These are phyloP conservation scores for Fusarium vanettenii DNA, from an alignment of 2,329 filamentous ascomycete genomes.

Conservation along the genomic window DNA sequence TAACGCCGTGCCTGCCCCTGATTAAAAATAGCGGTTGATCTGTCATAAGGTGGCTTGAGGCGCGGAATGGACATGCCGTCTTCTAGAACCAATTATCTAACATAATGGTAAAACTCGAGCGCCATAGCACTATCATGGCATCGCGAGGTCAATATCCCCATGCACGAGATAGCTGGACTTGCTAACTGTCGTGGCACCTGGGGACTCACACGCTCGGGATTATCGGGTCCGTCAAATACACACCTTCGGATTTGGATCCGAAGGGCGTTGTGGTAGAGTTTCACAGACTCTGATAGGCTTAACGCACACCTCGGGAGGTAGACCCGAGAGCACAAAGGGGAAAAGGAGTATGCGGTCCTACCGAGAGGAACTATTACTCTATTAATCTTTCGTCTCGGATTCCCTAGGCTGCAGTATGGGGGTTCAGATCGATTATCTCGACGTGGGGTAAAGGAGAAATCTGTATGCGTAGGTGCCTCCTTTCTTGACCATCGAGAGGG, in stretches of 20 bases:
- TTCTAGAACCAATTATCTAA: not conserved
- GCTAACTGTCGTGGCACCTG: not conserved
- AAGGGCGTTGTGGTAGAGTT: slow-evolving; percentile 4
- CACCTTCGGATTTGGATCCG: not conserved
- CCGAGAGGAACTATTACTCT: not conserved
- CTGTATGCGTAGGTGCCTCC: not conserved
- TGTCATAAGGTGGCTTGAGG: not conserved
- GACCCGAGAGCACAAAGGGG: not conserved
- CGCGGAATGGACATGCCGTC: not conserved
- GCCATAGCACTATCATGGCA: not conserved
- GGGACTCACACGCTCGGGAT: not conserved
- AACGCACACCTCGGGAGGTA: not conserved
- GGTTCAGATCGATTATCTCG: not conserved
- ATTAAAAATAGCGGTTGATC: not conserved
- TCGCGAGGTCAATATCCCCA: not conserved
- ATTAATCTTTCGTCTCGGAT: not conserved
- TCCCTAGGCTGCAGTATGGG: not conserved
- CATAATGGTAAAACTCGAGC: not conserved
- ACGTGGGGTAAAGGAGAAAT: not conserved
- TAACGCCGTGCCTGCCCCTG: not conserved
- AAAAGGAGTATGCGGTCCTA: not conserved
- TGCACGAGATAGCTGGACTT: not conserved
- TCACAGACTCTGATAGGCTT: not conserved
- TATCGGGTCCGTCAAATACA: not conserved
- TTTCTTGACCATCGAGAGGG: too few relatives aligned